phyloP scores from a whole-genome alignment of 2,329 filamentous ascomycete species.

The Phyllosticta capitalensis region DNA sequence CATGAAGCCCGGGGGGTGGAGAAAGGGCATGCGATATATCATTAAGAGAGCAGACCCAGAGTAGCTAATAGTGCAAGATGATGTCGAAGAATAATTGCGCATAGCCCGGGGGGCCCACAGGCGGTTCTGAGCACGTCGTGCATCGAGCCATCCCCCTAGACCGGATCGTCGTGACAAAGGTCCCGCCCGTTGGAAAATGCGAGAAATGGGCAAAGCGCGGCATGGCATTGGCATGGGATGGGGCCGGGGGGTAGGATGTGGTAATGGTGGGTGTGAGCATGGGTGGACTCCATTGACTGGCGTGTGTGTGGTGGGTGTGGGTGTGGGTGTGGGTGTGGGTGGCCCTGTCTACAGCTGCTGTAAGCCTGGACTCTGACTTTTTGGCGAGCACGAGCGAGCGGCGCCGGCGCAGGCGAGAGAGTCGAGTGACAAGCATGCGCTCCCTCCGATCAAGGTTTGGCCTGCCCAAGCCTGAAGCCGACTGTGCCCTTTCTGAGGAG shows the following conservation, averaged over 20 bases:
- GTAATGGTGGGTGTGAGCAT: background rate
- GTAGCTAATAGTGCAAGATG: conserved; percentile 10
- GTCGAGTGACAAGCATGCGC: conserved; percentile 3
- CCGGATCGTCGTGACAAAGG: background rate
- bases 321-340: background rate
- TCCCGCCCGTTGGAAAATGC: background rate
- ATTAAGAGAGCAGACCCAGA: background rate
- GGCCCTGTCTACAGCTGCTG: background rate
- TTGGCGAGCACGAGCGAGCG: background rate
- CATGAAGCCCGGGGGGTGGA: conserved; percentile 1
- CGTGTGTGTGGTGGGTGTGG: too few species aligned
- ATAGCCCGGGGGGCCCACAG: conserved; percentile 11
- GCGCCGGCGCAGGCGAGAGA: conserved; percentile 6
- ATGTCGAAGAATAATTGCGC: conserved; percentile 12
- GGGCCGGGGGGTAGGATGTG: too few species aligned
- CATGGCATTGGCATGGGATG: background rate
- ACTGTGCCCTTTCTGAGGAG: background rate
- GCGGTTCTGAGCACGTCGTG: conserved; percentile 8
- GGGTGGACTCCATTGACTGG: too few species aligned
- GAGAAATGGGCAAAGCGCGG: background rate
- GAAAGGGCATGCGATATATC: conserved; percentile 1
- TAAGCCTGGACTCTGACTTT: background rate
- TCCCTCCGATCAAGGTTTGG: conserved; percentile 7
- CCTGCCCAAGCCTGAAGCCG: too few species aligned
- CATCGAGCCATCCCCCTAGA: background rate